Evolutionary conservation across 306 rosid genomes (phyloP).

Genomic region (Alnus glutinosa): DNA sequence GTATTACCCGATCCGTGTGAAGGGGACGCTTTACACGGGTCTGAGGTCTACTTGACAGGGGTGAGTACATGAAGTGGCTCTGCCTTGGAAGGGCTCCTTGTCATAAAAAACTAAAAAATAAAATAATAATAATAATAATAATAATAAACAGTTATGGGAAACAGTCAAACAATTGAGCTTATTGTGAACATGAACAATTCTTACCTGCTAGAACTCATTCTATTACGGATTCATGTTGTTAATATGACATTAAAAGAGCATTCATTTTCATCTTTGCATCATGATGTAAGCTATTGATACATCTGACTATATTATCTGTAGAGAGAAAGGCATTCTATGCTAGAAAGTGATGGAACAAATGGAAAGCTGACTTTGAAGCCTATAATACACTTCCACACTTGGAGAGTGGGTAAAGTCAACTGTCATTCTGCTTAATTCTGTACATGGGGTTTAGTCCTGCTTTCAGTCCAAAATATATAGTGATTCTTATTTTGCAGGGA

Average conservation of each 20-base stretch:
- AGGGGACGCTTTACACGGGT: too few relatives aligned
- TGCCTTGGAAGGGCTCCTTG: too few relatives aligned
- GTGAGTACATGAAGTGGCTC: too few relatives aligned
- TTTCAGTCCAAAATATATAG: constrained; percentile 11
- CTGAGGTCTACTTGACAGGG: too few relatives aligned
- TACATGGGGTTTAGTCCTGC: constrained; percentile 16
- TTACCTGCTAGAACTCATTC: neutral
- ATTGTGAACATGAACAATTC: neutral
- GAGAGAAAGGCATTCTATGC: constrained; percentile 77
- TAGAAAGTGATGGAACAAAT: constrained; percentile 66
- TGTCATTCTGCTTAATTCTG: constrained; percentile 31
- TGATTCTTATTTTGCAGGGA: constrained; percentile 56
- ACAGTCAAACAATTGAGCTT: neutral
- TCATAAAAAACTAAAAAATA: too few relatives aligned
- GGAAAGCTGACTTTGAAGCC: constrained; percentile 77
- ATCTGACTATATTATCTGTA: constrained; percentile 35
- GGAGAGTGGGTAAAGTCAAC: constrained; percentile 82
- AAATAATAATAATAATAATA: too few relatives aligned
- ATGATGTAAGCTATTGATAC: constrained; percentile 20
- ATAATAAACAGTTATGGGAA: neutral
- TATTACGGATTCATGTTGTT: constrained; percentile 8
- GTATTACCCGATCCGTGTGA: too few relatives aligned
- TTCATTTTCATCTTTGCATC: neutral
- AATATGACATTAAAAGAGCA: neutral
- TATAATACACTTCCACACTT: constrained; percentile 72